Conservation (phyloP, 345 rosid genomes). For the Salix purpurea region DNA sequence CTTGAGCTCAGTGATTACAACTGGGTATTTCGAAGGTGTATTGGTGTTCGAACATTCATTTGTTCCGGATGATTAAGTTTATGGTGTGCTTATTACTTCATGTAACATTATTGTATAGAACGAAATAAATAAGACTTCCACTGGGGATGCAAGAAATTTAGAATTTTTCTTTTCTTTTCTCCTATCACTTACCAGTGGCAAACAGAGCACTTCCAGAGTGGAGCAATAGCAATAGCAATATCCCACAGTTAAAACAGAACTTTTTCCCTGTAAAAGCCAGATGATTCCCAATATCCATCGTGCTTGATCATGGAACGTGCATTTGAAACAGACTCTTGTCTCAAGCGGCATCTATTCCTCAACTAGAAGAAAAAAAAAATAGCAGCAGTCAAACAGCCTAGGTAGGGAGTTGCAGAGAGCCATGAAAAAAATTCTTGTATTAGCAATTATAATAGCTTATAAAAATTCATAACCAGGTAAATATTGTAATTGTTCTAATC, state of each 20-base stretch:
- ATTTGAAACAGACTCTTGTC: not conserved
- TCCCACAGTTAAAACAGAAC: not conserved
- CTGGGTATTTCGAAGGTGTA: not conserved
- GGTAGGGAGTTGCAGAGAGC: not conserved
- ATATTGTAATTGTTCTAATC: conserved; percentile 1
- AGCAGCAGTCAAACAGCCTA: not conserved
- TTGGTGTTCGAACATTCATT: conserved; percentile 13
- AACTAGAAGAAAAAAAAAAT: not conserved
- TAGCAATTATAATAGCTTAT: not conserved
- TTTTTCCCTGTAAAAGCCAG: too few relatives aligned
- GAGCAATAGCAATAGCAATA: not conserved
- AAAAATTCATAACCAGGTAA: conserved; percentile 4
- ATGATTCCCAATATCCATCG: too few relatives aligned
- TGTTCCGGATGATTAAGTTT: conserved; percentile 13
- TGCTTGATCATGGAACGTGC: too few relatives aligned
- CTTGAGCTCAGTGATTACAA: conserved; percentile 1
- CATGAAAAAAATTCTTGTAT: not conserved
- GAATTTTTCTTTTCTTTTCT: not conserved
- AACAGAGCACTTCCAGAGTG: not conserved
- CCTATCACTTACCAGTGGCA: not conserved
- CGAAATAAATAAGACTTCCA: conserved; percentile 22
- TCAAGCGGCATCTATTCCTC: not conserved
- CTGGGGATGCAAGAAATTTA: not conserved
- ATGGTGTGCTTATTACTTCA: conserved; percentile 12
- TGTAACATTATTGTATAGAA: conserved; percentile 11